Base-by-base conservation (phyloP, 441 rosid genomes). In the Populus hybrid region DNA sequence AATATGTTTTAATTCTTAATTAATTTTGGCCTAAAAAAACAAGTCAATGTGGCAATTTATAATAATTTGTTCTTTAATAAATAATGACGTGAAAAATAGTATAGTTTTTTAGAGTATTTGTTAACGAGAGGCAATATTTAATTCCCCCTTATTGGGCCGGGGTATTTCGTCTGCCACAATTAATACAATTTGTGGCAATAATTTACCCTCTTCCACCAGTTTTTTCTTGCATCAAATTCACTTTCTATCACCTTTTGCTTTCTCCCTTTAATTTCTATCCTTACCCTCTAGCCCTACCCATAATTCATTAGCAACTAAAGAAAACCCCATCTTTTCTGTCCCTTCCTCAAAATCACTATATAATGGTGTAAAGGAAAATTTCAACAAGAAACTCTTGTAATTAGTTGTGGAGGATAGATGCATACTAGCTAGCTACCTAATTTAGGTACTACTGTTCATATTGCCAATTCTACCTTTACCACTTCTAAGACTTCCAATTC, bases 281-380 rank as follows among this genome's bases (percentile, higher is more conserved):
- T 21, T 53, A 74, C 84, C 84, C 74, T 76, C 78, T 68, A 72
- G 21, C 75, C 87, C 79, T 56, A 78, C 82, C 85, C 81, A 33
- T 65, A 76, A 82, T 73, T 61, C 42, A 76, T 72, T 38, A 26
- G 38, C 68, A 26, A 23, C 69, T 11, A 70, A 77, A 76, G 73
- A 77, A 72, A 31, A 14, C 23, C 16, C 61, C 74, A 24, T 3
- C 6, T 24, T 14, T 21, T 23, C 24, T 10, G 28, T 14, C 20
- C 20, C 20, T 2, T n/a, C 67, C 68, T 50, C n/a, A 3, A 71
- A 14, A 50, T 71, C 29, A 24, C n/a, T 28, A 72, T 28, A 42
- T 29, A 53, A 14, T 50, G 18, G 56, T 1, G 2, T 8, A 3
- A 0, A 10, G 21, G 11, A 42, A 23, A 33, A n/a, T 29, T 9